These are phyloP conservation scores for Murraya koenigii DNA, from an alignment of 345 rosid species.

Conservation along the genomic window DNA sequence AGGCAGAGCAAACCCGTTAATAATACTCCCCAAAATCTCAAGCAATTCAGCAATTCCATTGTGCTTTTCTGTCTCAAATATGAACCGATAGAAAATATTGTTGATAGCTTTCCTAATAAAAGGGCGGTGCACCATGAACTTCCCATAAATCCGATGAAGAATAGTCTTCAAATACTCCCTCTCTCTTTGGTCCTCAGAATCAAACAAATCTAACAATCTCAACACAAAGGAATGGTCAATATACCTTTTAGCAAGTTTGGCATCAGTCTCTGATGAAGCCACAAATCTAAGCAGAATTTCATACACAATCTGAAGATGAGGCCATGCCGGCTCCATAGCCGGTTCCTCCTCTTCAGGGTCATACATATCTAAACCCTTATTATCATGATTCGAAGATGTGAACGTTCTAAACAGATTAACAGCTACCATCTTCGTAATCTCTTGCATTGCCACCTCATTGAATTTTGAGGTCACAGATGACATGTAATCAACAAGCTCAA, in stretches of 20 bases:
- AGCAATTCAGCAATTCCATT: conserved; percentile 74
- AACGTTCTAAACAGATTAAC: conserved; percentile 57
- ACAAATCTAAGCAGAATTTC: conserved; percentile 61
- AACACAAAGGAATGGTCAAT: conserved; percentile 63
- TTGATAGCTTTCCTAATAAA: conserved; percentile 63
- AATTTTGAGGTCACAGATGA: conserved; percentile 45
- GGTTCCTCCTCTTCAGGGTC: conserved; percentile 65
- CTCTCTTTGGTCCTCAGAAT: conserved; percentile 68
- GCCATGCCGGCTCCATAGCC: conserved; percentile 56
- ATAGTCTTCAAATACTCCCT: conserved; percentile 68
- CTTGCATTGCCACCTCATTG: conserved; percentile 58
- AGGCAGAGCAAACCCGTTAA: conserved; percentile 80
- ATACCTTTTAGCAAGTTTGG: conserved; percentile 63
- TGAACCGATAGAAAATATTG: conserved; percentile 69
- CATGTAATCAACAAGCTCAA: conserved; percentile 73
- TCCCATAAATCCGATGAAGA: conserved; percentile 59
- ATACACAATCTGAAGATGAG: conserved; percentile 66
- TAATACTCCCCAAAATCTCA: conserved; percentile 79
- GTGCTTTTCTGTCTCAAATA: conserved; percentile 66
- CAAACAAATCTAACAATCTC: conserved; percentile 59
- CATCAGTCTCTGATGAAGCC: conserved; percentile 57
- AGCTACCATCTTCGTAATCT: conserved; percentile 46
- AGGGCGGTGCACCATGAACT: conserved; percentile 73
- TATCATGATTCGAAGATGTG: conserved; percentile 39
- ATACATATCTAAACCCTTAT: conserved; percentile 41